Base-by-base conservation (phyloP, 106 monocot genomes). In the Dioscorea alata region DNA sequence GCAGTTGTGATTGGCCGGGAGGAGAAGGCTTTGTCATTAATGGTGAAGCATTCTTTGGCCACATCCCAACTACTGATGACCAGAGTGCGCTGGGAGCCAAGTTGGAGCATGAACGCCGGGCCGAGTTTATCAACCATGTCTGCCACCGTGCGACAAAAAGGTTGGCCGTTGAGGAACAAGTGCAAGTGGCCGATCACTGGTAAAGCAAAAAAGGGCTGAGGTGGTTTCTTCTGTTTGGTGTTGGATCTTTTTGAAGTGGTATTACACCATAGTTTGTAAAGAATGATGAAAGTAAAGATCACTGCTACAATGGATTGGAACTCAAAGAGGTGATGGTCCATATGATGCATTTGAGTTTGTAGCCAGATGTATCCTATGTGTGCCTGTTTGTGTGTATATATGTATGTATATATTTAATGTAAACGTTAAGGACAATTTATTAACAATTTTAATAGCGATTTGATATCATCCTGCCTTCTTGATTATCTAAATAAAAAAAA, bases 181-280 rank as follows among this genome's bases (percentile, higher is more conserved):
- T 15, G 76, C 28, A 81, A 72, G 68, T 81, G 76, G 49, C 76
- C 81, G 20, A 81, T 71, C 25, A 81, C 4, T 5, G 81, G 81
- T 25, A 57, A 66, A 8, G 76, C 76, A 0, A 72, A 76, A 2
- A 61, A 4, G 16, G 81, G 71, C 42, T 73, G 50, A 13, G 81
- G 76, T 4, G 81, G 61, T 12, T 51, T 23, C 51, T n/a, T 20
- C 28, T 13, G 19, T 12, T 18, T 34, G 22, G 6, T 48, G 2
- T 54, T 28, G 13, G n/a, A n/a, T n/a, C n/a, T 62, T 62, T 9
- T 31, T 62, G 4, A 21, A 28, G 28, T 6, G 8, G 31, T 32
- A 32, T 18, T 14, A 28, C 28, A 8, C 57, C 65, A 65, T 65
- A 50, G 34, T 19, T 21, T 16, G 65, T 4, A 50, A 13, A 65